Evolutionary conservation across 352 stramenopile species (phyloP).

Genomic region (Phytopythium cucurbitacearum): DNA sequence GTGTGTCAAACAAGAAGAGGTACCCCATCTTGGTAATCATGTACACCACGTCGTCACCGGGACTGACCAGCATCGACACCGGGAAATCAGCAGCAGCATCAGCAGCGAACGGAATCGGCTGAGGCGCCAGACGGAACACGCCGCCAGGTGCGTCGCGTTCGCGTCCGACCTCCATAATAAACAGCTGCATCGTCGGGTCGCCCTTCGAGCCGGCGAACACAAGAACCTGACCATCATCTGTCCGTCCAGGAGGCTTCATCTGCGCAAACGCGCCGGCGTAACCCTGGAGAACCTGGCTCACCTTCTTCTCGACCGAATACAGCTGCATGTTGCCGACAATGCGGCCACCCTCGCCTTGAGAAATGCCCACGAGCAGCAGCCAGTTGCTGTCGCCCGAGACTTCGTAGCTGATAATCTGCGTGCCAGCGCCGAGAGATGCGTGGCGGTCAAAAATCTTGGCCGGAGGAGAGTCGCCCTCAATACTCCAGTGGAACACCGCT

Average conservation of each 20-base stretch:
- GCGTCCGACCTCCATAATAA: constrained; percentile 99
- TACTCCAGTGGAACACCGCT: constrained; percentile 97
- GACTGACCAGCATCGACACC: constrained; percentile 94
- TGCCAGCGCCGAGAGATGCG: constrained; percentile 89
- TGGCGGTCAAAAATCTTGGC: constrained; percentile 98
- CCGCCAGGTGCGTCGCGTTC: constrained; percentile 94
- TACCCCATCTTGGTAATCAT: constrained; percentile 99
- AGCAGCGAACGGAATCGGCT: constrained; percentile 94
- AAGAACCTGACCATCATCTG: constrained; percentile 88
- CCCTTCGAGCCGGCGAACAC: constrained; percentile 85
- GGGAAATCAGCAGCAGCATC: constrained; percentile 98
- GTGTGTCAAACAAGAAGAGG: constrained; percentile 99
- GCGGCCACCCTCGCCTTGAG: constrained; percentile 89
- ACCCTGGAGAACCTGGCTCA: constrained; percentile 97
- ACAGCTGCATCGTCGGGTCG: constrained; percentile 81
- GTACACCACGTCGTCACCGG: constrained; percentile 94
- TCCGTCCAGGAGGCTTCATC: constrained; percentile 93
- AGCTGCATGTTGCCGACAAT: constrained; percentile 98
- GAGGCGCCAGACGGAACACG: constrained; percentile 93
- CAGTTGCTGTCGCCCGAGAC: constrained; percentile 97
- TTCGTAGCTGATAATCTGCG: constrained; percentile 99
- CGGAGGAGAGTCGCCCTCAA: constrained; percentile 90
- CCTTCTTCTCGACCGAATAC: constrained; percentile 98
- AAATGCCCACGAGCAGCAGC: constrained; percentile 98
- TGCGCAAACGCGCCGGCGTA: constrained; percentile 96